phyloP scores from a whole-genome alignment of 805 yeast species.

The Teunomyces pallodes region DNA sequence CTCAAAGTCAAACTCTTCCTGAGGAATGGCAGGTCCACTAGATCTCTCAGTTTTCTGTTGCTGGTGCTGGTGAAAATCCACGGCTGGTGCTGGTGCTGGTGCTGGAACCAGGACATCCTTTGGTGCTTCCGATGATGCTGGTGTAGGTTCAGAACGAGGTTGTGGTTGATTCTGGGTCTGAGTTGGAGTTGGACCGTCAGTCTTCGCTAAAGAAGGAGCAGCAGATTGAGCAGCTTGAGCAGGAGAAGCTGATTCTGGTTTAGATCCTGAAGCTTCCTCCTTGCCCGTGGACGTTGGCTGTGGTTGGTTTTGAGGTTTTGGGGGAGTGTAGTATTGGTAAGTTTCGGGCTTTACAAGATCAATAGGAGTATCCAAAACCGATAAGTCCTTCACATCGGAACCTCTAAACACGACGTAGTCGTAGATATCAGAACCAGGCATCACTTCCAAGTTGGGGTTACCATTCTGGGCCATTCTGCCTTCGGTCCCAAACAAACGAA shows the following conservation, averaged over 20 bases:
- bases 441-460: conserved; percentile 68
- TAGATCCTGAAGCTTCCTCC: conserved; percentile 9
- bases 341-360: conserved; percentile 60
- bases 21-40: conserved; percentile 39
- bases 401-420: conserved; percentile 86
- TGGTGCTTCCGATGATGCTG: conserved; percentile 5
- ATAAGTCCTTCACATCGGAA: conserved; percentile 84
- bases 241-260: conserved; percentile 27
- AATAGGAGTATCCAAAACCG: conserved; percentile 71
- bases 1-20: conserved; percentile 72
- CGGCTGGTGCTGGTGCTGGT: conserved; percentile 9
- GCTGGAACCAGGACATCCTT: conserved; percentile 9
- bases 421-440: conserved; percentile 66
- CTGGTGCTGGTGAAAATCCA: conserved; percentile 13
- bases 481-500: conserved; percentile 87
- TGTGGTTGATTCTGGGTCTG: conserved; percentile 10
- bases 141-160: conserved; percentile 5
- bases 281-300: conserved; percentile 7
- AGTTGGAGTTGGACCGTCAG: conserved; percentile 10
- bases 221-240: conserved; percentile 6
- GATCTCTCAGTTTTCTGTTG: conserved; percentile 12
- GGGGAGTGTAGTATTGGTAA: conserved; percentile 15
- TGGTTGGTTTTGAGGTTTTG: conserved; percentile 8
- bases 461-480: conserved; percentile 62
- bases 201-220: conserved; percentile 11